Percentiles rank a stretch among this genome's conserved stretches.
Conservation (phyloP, 768 basidiomycete genomes). For the Termitomyces sp. region DNA sequence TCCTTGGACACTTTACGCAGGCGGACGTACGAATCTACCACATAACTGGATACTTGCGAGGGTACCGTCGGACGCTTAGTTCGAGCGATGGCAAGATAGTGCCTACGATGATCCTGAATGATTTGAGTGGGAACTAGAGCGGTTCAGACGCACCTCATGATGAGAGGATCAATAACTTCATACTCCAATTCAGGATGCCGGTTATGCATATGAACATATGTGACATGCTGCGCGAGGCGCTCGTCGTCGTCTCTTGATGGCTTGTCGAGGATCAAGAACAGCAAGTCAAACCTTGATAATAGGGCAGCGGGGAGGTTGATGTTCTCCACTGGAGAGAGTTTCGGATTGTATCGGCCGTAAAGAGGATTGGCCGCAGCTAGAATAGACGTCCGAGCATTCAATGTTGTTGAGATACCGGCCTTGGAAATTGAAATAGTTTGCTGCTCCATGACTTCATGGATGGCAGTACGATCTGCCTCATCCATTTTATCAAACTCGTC, state of each 20-base stretch:
- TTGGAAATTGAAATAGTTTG: conserved; percentile 99
- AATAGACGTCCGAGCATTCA: conserved; percentile 96
- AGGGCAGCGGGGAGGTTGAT: conserved; percentile 98
- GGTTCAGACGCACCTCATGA: conserved; percentile 68
- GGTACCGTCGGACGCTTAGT: conserved; percentile 88
- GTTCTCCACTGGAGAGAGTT: conserved; percentile 96
- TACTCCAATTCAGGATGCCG: conserved; percentile 79
- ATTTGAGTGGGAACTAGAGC: conserved; percentile 7
- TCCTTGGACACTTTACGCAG: conserved; percentile 91
- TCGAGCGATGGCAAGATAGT: conserved; percentile 93
- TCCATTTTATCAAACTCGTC: conserved; percentile 99
- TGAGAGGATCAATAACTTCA: conserved; percentile 78
- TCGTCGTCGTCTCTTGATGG: conserved; percentile 94
- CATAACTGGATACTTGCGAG: conserved; percentile 80
- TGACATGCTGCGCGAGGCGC: conserved; percentile 93
- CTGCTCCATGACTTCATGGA: conserved; percentile 99
- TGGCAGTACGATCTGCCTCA: conserved; percentile 93
- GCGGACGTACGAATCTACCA: conserved; percentile 94
- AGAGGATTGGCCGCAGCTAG: conserved; percentile 97
- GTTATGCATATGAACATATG: conserved; percentile 96
- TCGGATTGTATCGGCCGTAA: conserved; percentile 97
- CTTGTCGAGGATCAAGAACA: conserved; percentile 97
- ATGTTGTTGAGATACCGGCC: conserved; percentile 96
- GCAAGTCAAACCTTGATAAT: conserved; percentile 90
- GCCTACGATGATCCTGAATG: conserved; percentile 37